phyloP scores from a whole-genome alignment of 371 early-diverging fungal species.

The Sporodiniella umbellata region DNA sequence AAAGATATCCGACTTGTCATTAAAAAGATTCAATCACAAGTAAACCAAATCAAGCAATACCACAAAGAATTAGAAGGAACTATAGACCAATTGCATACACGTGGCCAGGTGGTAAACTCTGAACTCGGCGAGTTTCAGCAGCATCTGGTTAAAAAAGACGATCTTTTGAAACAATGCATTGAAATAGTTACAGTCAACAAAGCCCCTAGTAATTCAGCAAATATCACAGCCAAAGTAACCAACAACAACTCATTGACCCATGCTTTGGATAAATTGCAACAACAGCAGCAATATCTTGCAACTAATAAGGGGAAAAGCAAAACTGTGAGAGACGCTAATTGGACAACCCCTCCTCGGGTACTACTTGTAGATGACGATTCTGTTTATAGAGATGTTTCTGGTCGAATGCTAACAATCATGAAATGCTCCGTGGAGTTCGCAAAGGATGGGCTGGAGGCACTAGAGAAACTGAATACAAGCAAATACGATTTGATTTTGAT shows the following conservation, averaged over 20 bases:
- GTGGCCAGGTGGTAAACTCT: constrained; percentile 53
- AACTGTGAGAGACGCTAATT: constrained; percentile 25
- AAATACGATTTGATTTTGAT: constrained; percentile 79
- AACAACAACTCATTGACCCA: background rate
- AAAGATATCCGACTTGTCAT: constrained; percentile 21
- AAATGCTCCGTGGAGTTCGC: constrained; percentile 74
- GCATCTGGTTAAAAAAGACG: constrained; percentile 62
- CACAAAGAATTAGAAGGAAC: constrained; percentile 34
- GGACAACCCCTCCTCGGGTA: constrained; percentile 70
- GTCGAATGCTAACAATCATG: constrained; percentile 60
- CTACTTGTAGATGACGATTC: constrained; percentile 79
- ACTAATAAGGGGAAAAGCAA: constrained; percentile 12
- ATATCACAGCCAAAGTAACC: background rate
- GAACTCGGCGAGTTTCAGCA: constrained; percentile 59
- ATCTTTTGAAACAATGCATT: constrained; percentile 58
- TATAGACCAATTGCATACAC: constrained; percentile 43
- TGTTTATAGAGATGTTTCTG: constrained; percentile 61
- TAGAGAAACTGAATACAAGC: constrained; percentile 57
- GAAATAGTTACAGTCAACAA: constrained; percentile 24
- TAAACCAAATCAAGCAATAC: constrained; percentile 38
- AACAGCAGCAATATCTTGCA: constrained; percentile 2
- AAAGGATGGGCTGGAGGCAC: constrained; percentile 71
- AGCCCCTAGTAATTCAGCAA: background rate
- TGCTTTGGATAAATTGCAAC: constrained; percentile 1
- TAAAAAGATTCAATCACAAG: constrained; percentile 42